Conservation (phyloP, 441 rosid species). For the Syzygium malaccense region DNA sequence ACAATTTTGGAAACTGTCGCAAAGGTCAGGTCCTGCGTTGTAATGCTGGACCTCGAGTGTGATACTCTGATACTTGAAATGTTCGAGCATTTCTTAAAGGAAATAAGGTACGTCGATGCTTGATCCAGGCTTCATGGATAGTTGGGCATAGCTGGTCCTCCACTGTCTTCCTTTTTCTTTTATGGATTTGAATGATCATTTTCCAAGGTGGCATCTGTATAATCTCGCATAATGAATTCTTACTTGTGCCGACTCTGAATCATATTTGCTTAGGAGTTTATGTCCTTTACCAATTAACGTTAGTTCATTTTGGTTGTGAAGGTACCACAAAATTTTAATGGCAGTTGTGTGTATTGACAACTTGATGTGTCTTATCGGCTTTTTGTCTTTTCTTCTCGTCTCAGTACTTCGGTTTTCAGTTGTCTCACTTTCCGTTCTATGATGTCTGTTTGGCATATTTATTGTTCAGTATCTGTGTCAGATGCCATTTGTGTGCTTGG, state of each 20-base stretch:
- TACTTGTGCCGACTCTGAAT: neutral
- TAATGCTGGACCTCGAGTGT: neutral
- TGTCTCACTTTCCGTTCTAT: neutral
- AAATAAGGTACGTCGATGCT: neutral
- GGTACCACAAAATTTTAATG: neutral
- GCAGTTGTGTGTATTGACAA: neutral
- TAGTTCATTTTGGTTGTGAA: neutral
- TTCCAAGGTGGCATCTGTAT: neutral
- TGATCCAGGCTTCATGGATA: neutral
- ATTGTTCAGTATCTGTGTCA: neutral
- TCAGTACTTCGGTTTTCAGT: neutral
- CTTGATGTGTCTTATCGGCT: neutral
- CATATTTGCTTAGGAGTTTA: neutral
- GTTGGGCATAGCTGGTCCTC: neutral
- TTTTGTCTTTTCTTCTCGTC: neutral
- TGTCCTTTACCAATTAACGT: neutral
- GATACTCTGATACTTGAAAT: neutral
- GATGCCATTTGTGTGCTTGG: neutral
- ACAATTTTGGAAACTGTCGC: neutral
- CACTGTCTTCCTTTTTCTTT: neutral
- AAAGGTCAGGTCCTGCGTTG: neutral
- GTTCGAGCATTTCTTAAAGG: neutral
- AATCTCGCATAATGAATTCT: neutral
- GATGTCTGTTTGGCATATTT: neutral
- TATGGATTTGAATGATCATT: neutral